phyloP scores from a whole-genome alignment of 257 asterid genomes.

The Nicotiana sylvestris region DNA sequence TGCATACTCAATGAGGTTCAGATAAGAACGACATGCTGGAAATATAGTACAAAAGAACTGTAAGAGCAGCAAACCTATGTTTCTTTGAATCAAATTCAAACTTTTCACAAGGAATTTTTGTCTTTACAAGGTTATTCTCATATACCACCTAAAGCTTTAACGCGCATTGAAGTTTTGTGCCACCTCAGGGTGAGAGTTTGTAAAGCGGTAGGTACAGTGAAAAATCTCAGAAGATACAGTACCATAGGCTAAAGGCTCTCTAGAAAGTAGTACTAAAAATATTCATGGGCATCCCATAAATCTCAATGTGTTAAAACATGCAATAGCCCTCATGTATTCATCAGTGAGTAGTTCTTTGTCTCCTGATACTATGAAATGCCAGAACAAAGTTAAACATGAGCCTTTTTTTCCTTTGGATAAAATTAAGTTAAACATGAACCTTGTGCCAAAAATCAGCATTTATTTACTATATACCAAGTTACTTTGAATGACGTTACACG shows the following conservation, averaged over 20 bases:
- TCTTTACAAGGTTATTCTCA: neutral
- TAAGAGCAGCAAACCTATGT: neutral
- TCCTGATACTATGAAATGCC: neutral
- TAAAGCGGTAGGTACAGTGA: neutral
- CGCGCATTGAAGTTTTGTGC: neutral
- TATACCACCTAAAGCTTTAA: neutral
- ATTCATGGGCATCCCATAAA: neutral
- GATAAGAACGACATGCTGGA: neutral
- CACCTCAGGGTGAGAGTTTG: neutral
- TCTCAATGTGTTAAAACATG: neutral
- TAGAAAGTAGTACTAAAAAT: neutral
- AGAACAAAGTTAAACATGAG: neutral
- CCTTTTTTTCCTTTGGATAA: neutral
- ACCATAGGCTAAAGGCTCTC: constrained; percentile 5
- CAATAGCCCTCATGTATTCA: neutral
- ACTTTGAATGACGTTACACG: neutral
- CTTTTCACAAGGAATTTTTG: neutral
- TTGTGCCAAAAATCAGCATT: neutral
- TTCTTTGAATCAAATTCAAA: neutral
- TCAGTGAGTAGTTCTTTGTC: neutral
- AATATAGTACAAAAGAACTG: neutral
- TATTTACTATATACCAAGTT: neutral
- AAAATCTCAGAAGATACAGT: neutral
- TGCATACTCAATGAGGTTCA: neutral
- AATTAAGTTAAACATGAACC: neutral